These are phyloP conservation scores for Alternaria ventricosa DNA, from an alignment of 2,329 filamentous ascomycete species.

Conservation along the genomic window DNA sequence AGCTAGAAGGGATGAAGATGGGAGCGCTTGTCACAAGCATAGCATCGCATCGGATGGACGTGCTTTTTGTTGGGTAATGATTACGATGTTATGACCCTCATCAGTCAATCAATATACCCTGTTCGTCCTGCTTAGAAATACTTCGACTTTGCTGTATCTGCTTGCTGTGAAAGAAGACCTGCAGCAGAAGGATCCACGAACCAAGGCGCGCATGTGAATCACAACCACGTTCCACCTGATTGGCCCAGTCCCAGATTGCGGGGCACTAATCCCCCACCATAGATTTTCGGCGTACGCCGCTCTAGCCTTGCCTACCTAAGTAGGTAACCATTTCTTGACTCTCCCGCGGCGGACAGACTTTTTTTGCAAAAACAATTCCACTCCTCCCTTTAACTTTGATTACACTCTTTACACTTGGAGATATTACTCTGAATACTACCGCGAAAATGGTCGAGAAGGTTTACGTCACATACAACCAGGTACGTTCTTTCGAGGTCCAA, in stretches of 20 bases:
- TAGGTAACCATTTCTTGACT: slow-evolving; percentile 12
- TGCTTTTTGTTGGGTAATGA: slow-evolving; percentile 16
- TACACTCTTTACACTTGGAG: not conserved
- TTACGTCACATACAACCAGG: slow-evolving; percentile 54
- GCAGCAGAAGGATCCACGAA: not conserved
- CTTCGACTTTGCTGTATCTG: not conserved
- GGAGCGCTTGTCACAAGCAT: not conserved
- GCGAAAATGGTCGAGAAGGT: slow-evolving; percentile 51
- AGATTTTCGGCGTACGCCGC: slow-evolving; percentile 15
- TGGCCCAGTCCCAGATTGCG: not conserved
- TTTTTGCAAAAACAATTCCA: slow-evolving; percentile 5
- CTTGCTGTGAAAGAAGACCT: not conserved
- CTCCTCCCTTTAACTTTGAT: not conserved
- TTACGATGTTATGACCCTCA: slow-evolving; percentile 25
- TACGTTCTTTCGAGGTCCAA: slow-evolving; percentile 27
- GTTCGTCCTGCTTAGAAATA: not conserved
- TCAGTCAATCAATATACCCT: slow-evolving; percentile 7
- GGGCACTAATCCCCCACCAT: slow-evolving; percentile 9
- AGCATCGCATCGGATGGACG: not conserved
- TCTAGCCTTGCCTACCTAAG: slow-evolving; percentile 13
- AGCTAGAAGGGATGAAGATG: not conserved
- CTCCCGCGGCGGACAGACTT: slow-evolving; percentile 14
- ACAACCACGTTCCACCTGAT: not conserved
- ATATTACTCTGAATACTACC: slow-evolving; percentile 3
- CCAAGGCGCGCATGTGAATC: not conserved